These are phyloP conservation scores for Pseudogymnoascus sp. DNA, from an alignment of 2,329 filamentous ascomycete species.

Conservation along the genomic window DNA sequence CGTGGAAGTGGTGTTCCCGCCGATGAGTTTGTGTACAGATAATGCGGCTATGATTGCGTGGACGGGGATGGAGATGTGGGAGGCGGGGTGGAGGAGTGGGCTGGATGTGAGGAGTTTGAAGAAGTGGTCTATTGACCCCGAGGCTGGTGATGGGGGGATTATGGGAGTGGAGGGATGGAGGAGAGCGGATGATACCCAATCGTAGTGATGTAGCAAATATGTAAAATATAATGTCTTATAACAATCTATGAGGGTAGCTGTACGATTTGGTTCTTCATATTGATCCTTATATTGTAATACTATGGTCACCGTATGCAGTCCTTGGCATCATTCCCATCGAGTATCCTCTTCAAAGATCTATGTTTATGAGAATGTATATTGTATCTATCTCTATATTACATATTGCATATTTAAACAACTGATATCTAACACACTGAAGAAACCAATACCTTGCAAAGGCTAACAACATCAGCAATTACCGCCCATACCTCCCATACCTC, in stretches of 20 bases:
- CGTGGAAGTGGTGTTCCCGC: conserved; percentile 65
- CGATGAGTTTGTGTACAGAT: conserved; percentile 72
- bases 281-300: too few relatives aligned
- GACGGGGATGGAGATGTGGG: conserved; percentile 87
- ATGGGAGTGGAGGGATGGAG: conserved; percentile 51
- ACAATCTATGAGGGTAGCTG: background rate
- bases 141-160: conserved; percentile 55
- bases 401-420: background rate
- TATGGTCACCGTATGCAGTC: too few relatives aligned
- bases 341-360: background rate
- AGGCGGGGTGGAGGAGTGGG: conserved; percentile 61
- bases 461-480: background rate
- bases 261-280: background rate
- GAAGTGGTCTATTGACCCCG: conserved; percentile 68
- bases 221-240: background rate
- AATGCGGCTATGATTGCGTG: conserved; percentile 98
- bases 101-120: conserved; percentile 51
- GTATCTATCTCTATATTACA: background rate
- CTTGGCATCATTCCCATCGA: background rate
- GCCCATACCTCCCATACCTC: background rate
- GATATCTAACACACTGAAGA: background rate
- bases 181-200: conserved; percentile 12
- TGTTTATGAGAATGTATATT: background rate
- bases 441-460: background rate
- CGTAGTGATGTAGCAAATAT: conserved; percentile 6